These are phyloP conservation scores for Populus pruinosa DNA, from an alignment of 345 rosid genomes.

Conservation along the genomic window DNA sequence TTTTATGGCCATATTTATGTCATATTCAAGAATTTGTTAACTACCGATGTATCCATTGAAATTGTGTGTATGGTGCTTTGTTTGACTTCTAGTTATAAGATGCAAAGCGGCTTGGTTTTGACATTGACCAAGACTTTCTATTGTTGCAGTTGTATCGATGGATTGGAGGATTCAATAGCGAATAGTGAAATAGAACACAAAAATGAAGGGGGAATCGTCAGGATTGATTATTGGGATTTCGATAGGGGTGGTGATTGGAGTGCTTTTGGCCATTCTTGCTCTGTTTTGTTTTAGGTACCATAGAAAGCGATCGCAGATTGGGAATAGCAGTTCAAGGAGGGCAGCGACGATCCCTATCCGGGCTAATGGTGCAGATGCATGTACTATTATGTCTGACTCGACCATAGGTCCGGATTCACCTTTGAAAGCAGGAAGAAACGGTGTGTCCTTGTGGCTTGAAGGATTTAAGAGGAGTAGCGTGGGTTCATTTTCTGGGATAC, in stretches of 20 bases:
- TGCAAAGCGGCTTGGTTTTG: constrained; percentile 9
- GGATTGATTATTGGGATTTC: constrained; percentile 90
- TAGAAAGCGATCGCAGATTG: constrained; percentile 80
- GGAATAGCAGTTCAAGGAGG: constrained; percentile 80
- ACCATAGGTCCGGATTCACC: constrained; percentile 87
- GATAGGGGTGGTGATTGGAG: constrained; percentile 88
- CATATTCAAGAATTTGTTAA: neutral
- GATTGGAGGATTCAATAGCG: constrained; percentile 35
- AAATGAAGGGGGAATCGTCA: constrained; percentile 76
- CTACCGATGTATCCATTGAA: neutral
- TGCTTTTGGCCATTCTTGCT: constrained; percentile 61
- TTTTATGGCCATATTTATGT: neutral
- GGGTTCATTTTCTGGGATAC: constrained; percentile 83
- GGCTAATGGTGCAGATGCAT: constrained; percentile 68
- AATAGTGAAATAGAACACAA: constrained; percentile 20
- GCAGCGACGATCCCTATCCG: constrained; percentile 74
- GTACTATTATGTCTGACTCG: constrained; percentile 73
- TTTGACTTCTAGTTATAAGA: constrained; percentile 2
- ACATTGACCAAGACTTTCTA: constrained; percentile 9
- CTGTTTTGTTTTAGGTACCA: constrained; percentile 62
- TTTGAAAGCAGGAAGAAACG: constrained; percentile 57
- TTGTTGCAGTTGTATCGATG: constrained; percentile 46
- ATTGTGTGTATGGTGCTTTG: neutral
- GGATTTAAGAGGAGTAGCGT: constrained; percentile 59
- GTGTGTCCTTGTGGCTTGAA: constrained; percentile 73